These are phyloP conservation scores for Talaromyces ruber DNA, from an alignment of 495 filamentous ascomycete genomes.

Conservation along the genomic window DNA sequence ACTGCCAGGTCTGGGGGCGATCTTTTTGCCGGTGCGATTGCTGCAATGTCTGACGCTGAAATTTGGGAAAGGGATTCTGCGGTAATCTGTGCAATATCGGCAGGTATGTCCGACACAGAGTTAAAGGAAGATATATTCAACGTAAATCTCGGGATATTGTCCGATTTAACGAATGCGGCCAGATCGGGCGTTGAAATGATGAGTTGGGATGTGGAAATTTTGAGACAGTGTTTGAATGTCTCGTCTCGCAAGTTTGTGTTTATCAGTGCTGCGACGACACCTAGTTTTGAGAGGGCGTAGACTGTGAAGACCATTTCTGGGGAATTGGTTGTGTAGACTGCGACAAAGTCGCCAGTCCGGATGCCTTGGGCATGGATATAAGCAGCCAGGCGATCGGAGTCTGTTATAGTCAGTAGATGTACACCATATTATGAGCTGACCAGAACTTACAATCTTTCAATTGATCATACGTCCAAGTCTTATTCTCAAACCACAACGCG, in stretches of 20 bases:
- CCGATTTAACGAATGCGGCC: conserved; percentile 25
- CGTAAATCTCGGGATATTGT: conserved; percentile 31
- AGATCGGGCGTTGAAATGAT: conserved; percentile 50
- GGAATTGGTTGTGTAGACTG: conserved; percentile 56
- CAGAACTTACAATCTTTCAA: conserved; percentile 34
- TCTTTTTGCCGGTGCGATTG: conserved; percentile 23
- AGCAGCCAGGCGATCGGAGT: conserved; percentile 35
- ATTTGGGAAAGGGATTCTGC: not conserved
- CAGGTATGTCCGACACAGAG: conserved; percentile 31
- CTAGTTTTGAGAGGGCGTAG: conserved; percentile 76
- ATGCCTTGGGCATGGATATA: conserved; percentile 28
- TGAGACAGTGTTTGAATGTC: conserved; percentile 74
- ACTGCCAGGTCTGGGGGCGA: conserved; percentile 47
- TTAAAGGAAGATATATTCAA: conserved; percentile 35
- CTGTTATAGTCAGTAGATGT: not conserved
- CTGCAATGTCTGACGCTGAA: not conserved
- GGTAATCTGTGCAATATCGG: not conserved
- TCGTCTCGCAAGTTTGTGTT: conserved; percentile 78
- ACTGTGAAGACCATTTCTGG: conserved; percentile 71
- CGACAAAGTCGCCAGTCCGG: conserved; percentile 31
- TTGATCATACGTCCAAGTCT: conserved; percentile 40
- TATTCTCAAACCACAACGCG: conserved; percentile 44
- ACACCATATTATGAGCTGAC: not conserved
- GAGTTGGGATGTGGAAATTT: conserved; percentile 55
- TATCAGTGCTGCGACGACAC: conserved; percentile 78